Evolutionary conservation across 2,329 filamentous ascomycete species (phyloP).

Genomic region (Dothiorella sarmentorum): DNA sequence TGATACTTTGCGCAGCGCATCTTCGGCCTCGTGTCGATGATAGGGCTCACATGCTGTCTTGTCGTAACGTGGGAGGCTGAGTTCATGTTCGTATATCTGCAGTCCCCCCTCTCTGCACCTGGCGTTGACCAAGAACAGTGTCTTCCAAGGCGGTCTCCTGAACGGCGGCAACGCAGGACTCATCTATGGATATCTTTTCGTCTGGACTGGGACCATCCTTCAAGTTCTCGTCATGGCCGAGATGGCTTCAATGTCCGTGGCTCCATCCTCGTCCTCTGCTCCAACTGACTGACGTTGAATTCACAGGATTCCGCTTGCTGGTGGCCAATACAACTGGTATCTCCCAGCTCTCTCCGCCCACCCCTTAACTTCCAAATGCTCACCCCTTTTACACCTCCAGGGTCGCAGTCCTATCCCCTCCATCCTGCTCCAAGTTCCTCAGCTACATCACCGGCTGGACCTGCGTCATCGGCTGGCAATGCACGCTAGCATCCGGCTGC

Average conservation of each 20-base stretch:
- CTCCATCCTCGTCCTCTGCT: conserved; percentile 19
- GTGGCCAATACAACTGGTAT: conserved; percentile 36
- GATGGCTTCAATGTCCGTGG: conserved; percentile 36
- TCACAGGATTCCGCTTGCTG: conserved; percentile 19
- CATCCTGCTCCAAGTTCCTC: conserved; percentile 40
- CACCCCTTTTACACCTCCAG: conserved; percentile 22
- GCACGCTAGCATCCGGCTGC: conserved; percentile 28
- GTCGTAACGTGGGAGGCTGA: conserved; percentile 40
- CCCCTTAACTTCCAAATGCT: conserved; percentile 20
- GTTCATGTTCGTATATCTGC: conserved; percentile 29
- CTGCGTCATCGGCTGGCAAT: conserved; percentile 41
- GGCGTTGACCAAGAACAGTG: conserved; percentile 10
- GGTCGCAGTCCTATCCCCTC: conserved; percentile 43
- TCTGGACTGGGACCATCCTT: conserved; percentile 38
- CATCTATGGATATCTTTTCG: conserved; percentile 36
- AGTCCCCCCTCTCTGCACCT: background rate
- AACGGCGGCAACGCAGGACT: conserved; percentile 38
- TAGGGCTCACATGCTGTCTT: conserved; percentile 35
- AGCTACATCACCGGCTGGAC: conserved; percentile 48
- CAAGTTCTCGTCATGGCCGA: conserved; percentile 32
- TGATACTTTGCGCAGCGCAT: conserved; percentile 27
- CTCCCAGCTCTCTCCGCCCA: no score
- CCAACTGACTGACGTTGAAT: background rate
- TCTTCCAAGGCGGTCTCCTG: conserved; percentile 20
- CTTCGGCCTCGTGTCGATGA: conserved; percentile 37